Evolutionary conservation across 495 filamentous ascomycete genomes (phyloP).

Genomic region (Amorphotheca resinae): DNA sequence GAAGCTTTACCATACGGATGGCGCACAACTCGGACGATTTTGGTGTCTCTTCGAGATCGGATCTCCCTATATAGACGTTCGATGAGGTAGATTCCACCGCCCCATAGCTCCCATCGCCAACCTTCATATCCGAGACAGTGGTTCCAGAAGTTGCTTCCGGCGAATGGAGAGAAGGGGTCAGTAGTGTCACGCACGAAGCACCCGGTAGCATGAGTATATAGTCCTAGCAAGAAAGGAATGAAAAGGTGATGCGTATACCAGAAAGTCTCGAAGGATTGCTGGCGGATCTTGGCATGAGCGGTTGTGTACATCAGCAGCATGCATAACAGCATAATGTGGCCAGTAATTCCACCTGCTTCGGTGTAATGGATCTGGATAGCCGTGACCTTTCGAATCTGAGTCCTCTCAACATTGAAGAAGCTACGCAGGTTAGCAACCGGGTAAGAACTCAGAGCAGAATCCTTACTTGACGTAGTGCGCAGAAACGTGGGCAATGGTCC

Average conservation of each 20-base stretch:
- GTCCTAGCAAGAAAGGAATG: constrained; percentile 82
- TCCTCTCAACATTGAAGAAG: constrained; percentile 90
- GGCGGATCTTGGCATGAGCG: constrained; percentile 81
- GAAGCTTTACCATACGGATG: constrained; percentile 79
- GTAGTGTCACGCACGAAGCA: constrained; percentile 84
- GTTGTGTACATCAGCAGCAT: constrained; percentile 99
- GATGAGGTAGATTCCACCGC: constrained; percentile 70
- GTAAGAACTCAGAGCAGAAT: neutral
- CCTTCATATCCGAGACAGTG: constrained; percentile 94
- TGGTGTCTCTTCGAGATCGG: constrained; percentile 63
- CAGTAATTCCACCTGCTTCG: constrained; percentile 81
- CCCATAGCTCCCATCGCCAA: constrained; percentile 93
- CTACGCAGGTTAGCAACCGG: constrained; percentile 33
- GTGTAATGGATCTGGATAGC: constrained; percentile 92
- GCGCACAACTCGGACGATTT: constrained; percentile 85
- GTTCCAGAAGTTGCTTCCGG: constrained; percentile 65
- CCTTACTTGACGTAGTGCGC: constrained; percentile 92
- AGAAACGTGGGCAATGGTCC: constrained; percentile 60
- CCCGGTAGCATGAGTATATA: constrained; percentile 92
- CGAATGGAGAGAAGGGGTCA: constrained; percentile 70
- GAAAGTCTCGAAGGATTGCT: constrained; percentile 96
- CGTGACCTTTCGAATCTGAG: constrained; percentile 64
- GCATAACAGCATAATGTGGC: constrained; percentile 95
- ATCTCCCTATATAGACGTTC: constrained; percentile 92
- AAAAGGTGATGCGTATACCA: constrained; percentile 99